A percentile compares a stretch with the other conserved stretches of the same genome.
Conservation (phyloP, 148 eudicot genomes). For the Diospyros kaki region DNA sequence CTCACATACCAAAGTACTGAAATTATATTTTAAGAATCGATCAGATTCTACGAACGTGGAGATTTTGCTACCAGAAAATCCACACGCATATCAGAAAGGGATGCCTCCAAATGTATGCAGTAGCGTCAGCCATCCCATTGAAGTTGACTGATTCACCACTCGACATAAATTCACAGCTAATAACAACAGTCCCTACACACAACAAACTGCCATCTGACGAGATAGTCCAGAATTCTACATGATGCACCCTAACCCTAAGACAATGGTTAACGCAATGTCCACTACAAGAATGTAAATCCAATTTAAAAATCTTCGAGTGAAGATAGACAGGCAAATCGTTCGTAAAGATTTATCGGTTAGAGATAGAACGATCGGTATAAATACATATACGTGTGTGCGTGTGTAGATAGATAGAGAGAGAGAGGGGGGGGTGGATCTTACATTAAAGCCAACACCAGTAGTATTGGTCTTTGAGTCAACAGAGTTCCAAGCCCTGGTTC, state of each 20-base stretch:
- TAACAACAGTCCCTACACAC: neutral
- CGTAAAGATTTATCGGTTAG: no score
- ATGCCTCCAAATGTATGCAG: no score
- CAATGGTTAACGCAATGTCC: neutral
- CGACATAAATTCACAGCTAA: neutral
- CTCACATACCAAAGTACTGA: no score
- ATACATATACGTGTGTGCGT: neutral
- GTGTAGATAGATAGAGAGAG: neutral
- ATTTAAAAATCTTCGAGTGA: neutral
- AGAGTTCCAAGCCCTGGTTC: slow-evolving; percentile 59
- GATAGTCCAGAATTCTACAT: neutral
- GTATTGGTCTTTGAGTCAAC: slow-evolving; percentile 41
- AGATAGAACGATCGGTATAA: neutral
- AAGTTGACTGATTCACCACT: neutral
- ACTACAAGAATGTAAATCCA: neutral
- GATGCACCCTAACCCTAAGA: neutral
- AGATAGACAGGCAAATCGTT: no score
- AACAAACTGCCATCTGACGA: neutral
- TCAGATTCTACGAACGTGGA: no score
- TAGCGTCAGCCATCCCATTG: no score
- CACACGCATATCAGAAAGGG: no score
- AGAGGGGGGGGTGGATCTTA: no score
- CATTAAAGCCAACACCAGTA: slow-evolving; percentile 28
- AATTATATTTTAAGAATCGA: no score
- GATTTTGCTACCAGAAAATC: no score